These are phyloP conservation scores for Heracleum sosnowskyi DNA, from an alignment of 129 eudicot genomes.

Conservation along the genomic window DNA sequence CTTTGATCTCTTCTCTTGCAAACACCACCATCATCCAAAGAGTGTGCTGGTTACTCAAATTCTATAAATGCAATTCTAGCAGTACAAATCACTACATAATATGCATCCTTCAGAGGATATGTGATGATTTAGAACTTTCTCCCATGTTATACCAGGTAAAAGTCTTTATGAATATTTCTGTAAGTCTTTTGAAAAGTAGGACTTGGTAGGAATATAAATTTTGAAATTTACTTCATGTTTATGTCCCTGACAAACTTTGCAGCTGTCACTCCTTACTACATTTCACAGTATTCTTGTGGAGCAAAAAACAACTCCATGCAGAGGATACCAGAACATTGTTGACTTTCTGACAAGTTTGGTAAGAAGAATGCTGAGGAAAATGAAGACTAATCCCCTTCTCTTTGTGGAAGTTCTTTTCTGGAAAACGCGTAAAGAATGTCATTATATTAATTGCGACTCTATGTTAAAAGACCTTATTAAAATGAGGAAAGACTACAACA, in stretches of 20 bases:
- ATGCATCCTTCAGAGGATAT: constrained; percentile 60
- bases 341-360: constrained; percentile 61
- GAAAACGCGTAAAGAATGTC: constrained; percentile 87
- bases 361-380: constrained; percentile 79
- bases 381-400: constrained; percentile 82
- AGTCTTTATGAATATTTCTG: neutral
- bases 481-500: constrained; percentile 37
- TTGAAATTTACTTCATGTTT: neutral
- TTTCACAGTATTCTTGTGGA: constrained; percentile 78
- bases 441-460: constrained; percentile 65
- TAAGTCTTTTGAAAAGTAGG: neutral
- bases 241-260: constrained; percentile 25
- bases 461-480: constrained; percentile 61
- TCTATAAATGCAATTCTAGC: constrained; percentile 68
- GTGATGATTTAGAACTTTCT: constrained; percentile 89
- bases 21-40: constrained; percentile 63
- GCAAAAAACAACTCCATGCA: constrained; percentile 63
- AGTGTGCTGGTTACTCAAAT: constrained; percentile 87
- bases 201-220: neutral
- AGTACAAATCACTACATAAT: constrained; percentile 78
- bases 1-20: constrained; percentile 74
- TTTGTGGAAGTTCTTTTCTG: constrained; percentile 83
- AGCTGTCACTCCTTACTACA: constrained; percentile 70
- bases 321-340: constrained; percentile 62
- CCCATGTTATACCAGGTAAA: constrained; percentile 98